Conservation (phyloP, 108 stramenopile species). For the Pseudonitzschia delicatissima region DNA sequence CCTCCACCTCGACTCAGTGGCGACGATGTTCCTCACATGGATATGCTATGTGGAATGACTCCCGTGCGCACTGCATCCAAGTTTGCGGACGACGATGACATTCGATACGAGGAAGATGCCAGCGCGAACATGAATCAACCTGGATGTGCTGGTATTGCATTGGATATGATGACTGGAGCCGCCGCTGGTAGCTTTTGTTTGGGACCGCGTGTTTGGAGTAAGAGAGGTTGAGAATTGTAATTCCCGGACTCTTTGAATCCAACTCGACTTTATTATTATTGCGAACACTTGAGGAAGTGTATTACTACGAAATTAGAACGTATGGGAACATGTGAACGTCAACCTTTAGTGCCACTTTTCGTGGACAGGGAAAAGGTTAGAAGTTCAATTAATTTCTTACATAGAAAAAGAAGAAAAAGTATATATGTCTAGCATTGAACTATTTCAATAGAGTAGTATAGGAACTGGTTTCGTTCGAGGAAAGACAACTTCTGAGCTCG, state of each 20-base stretch:
- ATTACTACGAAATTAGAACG: neutral
- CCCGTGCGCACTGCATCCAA: conserved; percentile 9
- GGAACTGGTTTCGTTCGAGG: too few species aligned
- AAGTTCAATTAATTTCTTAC: neutral
- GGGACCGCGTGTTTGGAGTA: conserved; percentile 38
- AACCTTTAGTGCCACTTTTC: neutral
- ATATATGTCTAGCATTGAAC: too few species aligned
- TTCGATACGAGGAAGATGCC: conserved; percentile 15
- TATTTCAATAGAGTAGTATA: too few species aligned
- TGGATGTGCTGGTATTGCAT: conserved; percentile 49
- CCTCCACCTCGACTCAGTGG: conserved; percentile 16
- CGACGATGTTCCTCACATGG: conserved; percentile 17
- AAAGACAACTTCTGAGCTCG: too few species aligned
- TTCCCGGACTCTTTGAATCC: too few species aligned
- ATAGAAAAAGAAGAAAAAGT: too few species aligned
- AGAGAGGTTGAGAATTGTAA: conserved; percentile 5
- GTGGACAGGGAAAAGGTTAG: neutral
- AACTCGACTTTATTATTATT: too few species aligned
- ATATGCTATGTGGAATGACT: conserved; percentile 16
- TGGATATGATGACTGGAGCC: conserved; percentile 51
- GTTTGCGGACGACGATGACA: conserved; percentile 28
- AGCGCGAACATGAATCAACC: neutral
- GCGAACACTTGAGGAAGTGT: neutral
- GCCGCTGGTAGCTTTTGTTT: conserved; percentile 53
- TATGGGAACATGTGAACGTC: neutral